These are phyloP conservation scores for Boletus pseudopeckii DNA, from an alignment of 768 basidiomycete genomes.

Conservation along the genomic window DNA sequence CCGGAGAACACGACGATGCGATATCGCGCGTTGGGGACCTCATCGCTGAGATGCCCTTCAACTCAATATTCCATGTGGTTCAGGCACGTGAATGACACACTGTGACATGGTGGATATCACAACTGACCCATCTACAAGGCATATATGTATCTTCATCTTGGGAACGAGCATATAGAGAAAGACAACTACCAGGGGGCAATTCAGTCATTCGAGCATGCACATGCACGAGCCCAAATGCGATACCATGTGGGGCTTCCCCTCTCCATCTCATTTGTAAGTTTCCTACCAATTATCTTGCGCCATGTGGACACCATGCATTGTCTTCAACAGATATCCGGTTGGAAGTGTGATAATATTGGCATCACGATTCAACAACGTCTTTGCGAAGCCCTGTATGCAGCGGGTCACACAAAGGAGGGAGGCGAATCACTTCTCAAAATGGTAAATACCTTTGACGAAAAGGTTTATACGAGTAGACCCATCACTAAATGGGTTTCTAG, in stretches of 20 bases:
- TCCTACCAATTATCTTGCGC: neutral
- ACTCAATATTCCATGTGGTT: neutral
- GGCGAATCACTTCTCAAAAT: neutral
- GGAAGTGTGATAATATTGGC: constrained; percentile 1
- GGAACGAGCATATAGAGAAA: neutral
- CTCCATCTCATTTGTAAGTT: neutral
- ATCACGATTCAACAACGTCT: neutral
- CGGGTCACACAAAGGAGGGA: neutral
- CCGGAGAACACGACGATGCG: neutral
- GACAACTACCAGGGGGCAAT: neutral
- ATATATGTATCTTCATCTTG: constrained; percentile 2
- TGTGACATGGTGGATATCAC: neutral
- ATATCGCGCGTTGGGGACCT: neutral
- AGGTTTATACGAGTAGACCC: neutral
- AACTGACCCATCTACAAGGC: neutral
- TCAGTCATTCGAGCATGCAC: neutral
- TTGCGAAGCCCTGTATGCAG: constrained; percentile 5
- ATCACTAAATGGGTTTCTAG: neutral
- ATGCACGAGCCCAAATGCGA: neutral
- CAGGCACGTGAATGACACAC: neutral
- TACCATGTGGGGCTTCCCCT: neutral
- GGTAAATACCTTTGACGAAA: neutral
- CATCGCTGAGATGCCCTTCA: neutral
- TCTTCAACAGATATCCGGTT: constrained; percentile 7
- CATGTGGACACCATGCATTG: too few species aligned